Conservation (phyloP, 805 yeast species). For the Candida parachauliodes region DNA sequence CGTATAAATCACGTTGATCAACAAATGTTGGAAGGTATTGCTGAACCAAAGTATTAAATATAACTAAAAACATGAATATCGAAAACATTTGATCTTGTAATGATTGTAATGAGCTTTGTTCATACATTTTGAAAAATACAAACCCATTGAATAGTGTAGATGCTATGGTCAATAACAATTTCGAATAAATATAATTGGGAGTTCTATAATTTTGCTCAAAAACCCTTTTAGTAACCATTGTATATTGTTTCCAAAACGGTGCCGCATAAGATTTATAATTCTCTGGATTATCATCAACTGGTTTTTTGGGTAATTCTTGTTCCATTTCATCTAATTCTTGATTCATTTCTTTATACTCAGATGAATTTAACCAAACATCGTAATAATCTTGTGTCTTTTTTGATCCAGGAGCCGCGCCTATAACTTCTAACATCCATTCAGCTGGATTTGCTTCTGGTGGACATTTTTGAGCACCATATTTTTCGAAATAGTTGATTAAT, state of each 20-base stretch:
- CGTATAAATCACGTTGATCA: constrained; percentile 42
- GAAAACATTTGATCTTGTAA: constrained; percentile 65
- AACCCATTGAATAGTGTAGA: constrained; percentile 4
- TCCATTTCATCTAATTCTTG: constrained; percentile 64
- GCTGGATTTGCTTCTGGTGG: constrained; percentile 34
- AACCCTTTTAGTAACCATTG: constrained; percentile 23
- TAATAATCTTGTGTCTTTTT: constrained; percentile 63
- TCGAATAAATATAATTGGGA: constrained; percentile 59
- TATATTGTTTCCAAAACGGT: constrained; percentile 22
- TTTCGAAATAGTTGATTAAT: constrained; percentile 61
- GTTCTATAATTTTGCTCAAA: constrained; percentile 46
- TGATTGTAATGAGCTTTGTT: constrained; percentile 51
- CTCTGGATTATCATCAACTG: constrained; percentile 11
- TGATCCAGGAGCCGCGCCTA: constrained; percentile 76
- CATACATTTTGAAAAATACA: constrained; percentile 47
- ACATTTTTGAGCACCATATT: constrained; percentile 51
- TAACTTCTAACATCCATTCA: constrained; percentile 90
- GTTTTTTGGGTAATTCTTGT: constrained; percentile 28
- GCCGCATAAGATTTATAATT: constrained; percentile 25
- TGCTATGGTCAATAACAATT: constrained; percentile 17
- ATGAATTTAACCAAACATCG: constrained; percentile 69
- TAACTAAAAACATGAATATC: constrained; percentile 42
- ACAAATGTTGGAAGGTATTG: constrained; percentile 43
- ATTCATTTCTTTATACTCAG: constrained; percentile 54
- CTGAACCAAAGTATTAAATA: constrained; percentile 36